Evolutionary conservation across 305 asterid genomes (phyloP).

Genomic region (Fraxinus paxiana): DNA sequence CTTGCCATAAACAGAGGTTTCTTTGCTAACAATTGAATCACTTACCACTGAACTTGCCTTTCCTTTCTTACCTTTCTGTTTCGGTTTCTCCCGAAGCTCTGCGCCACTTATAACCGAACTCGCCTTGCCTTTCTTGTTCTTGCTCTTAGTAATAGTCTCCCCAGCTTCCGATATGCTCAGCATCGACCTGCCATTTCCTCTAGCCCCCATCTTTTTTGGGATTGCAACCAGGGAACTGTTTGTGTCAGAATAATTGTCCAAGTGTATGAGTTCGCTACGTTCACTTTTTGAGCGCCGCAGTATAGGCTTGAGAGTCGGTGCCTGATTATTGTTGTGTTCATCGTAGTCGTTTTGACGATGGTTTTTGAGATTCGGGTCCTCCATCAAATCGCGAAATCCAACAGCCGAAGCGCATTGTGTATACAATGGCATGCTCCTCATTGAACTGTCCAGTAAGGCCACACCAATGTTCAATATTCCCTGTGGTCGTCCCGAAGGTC

Average conservation of each 20-base stretch:
- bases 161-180: conserved; percentile 45
- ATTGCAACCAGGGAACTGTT: conserved; percentile 39
- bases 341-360: not conserved
- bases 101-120: conserved; percentile 70
- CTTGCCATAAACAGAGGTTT: conserved; percentile 27
- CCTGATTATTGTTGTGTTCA: not conserved
- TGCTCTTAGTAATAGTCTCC: conserved; percentile 33
- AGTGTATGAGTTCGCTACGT: conserved; percentile 48
- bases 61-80: conserved; percentile 32
- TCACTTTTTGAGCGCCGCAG: conserved; percentile 61
- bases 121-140: conserved; percentile 52
- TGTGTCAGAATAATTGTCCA: conserved; percentile 37
- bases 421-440: conserved; percentile 50
- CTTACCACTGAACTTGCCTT: conserved; percentile 58
- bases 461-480: conserved; percentile 75
- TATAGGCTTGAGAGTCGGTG: conserved; percentile 37
- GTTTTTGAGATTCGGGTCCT: conserved; percentile 25
- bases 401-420: conserved; percentile 47
- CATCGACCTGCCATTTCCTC: conserved; percentile 37
- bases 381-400: conserved; percentile 60
- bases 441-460: conserved; percentile 41
- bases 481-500: conserved; percentile 73
- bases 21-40: conserved; percentile 57
- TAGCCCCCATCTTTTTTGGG: conserved; percentile 24
- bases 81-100: conserved; percentile 44